Base-by-base conservation (phyloP, 208 protist species). In the Acanthamoeba lenticulata region DNA sequence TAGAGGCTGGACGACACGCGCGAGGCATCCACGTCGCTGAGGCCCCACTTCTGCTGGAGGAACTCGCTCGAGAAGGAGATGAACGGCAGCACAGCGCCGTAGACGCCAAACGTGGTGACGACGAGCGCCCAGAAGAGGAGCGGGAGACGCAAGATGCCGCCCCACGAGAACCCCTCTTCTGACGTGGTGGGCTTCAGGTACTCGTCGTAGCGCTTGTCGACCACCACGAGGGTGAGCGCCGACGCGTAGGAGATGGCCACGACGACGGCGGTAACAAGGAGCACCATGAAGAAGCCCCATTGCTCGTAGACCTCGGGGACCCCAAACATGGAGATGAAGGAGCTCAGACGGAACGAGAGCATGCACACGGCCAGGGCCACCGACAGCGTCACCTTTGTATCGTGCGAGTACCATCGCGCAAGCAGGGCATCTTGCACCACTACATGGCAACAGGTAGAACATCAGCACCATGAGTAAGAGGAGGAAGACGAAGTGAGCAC, bases 11-110 rank as follows among this genome's bases (percentile, higher is more conserved):
- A 21, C 36, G 65, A 40, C 6, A 74, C 65, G 5, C 65, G 24
- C 32, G 65, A 74, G 21, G 65, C 65, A 13, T 34, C 65, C 29
- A 74, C 65, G 19, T 74, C 65, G 9, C 21, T 29, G 11, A 74
- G 15, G 29, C 65, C 36, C 65, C 65, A 74, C 38, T 74, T 74
- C 52, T 74, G 65, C n/a, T 74, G 65, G 11, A 74, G 36, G 65
- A 74, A 74, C n/a, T 74, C 65, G 65, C 65, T 74, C 11, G 65
- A 74, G 65, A 74, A 74, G 36, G 65, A 74, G n/a, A 74, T 74
- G 36, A 74, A 74, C 15, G 65, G 65, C 27, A 74, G 65, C 36
- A 74, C 65, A 7, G 65, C 24, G 32, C 65, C 65, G 65, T 74
- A 74, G n/a, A 29, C 38, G n/a, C 65, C 65, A 36, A 74, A 74